Percentiles rank a stretch among this genome's conserved stretches.
phyloP scores from a whole-genome alignment of 352 stramenopile genomes.

The Globisporangium uncinulatum region DNA sequence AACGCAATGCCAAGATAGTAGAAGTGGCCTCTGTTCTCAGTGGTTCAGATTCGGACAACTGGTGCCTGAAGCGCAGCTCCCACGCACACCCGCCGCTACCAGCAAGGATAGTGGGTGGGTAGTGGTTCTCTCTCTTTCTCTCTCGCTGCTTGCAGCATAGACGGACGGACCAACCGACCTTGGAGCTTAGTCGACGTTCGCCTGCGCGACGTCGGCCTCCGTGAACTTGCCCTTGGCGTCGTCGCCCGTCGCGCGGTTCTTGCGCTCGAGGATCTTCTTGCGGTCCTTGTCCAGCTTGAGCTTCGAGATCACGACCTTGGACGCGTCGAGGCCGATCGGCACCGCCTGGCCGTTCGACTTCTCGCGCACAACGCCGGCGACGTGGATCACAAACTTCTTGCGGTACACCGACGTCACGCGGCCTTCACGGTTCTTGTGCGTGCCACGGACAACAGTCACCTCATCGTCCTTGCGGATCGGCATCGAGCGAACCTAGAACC shows the following conservation, averaged over 20 bases:
- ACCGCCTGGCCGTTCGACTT: slow-evolving; percentile 98
- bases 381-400: slow-evolving; percentile 99
- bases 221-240: slow-evolving; percentile 89
- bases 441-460: slow-evolving; percentile 96
- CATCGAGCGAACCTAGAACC: slow-evolving; percentile 92
- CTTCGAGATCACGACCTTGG: slow-evolving; percentile 99
- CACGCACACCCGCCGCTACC: background rate
- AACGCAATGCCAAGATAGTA: background rate
- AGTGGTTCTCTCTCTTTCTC: slow-evolving; percentile 35
- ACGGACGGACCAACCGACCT: background rate
- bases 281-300: slow-evolving; percentile 99
- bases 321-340: slow-evolving; percentile 97
- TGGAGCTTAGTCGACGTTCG: slow-evolving; percentile 84
- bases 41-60: background rate
- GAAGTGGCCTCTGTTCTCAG: background rate
- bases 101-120: slow-evolving; percentile 1
- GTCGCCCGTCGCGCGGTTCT: slow-evolving; percentile 88
- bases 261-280: slow-evolving; percentile 98
- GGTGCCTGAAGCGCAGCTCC: background rate
- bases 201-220: slow-evolving; percentile 83
- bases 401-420: slow-evolving; percentile 97
- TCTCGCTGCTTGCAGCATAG: slow-evolving; percentile 9
- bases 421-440: slow-evolving; percentile 98
- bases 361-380: slow-evolving; percentile 97
- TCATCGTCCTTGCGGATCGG: slow-evolving; percentile 99